Evolutionary conservation across 1,284 basidiomycete genomes (phyloP), one percentile per base, ranked within the genome.

Genomic region (Cystobasidium pallidum): DNA sequence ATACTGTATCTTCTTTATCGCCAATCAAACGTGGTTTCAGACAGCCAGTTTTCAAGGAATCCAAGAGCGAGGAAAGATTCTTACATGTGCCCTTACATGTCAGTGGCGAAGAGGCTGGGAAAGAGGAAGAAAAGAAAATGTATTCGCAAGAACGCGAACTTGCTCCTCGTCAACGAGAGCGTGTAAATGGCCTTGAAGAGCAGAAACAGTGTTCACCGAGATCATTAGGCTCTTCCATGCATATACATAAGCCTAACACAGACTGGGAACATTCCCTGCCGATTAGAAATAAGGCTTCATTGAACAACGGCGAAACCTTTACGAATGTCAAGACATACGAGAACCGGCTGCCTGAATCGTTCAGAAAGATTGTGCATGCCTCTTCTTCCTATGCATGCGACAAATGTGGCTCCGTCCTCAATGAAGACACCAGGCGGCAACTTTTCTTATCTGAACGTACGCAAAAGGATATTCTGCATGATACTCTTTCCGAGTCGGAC

Each of bases 31-130:
- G 58, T 2, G 8, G 26, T 7, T 47, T 43, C 24, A 39, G 58
- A 7, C 36, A 61, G 43, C 39, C 58, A 24, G 26, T 28, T 4
- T 43, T 43, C 45, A 19, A 28, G 45, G 39, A 30, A 6, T 11
- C 26, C 26, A 24, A 45, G 21, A 28, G 21, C 15, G 4, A 43
- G 26, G 36, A 61, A 26, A 28, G 30, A 61, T 39, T n/a, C 15
- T 21, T 36, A 11, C 34, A 32, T 32, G 54, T 47, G 45, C 58
- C 32, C 15, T 21, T 36, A 11, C 34, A 32, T 32, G 54, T 34
- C 26, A 57, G 54, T 32, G 54, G 36, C 21, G 58, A 43, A 15
- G 58, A 61, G 8, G n/a, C n/a, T 59, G 57, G 41, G 32, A 41
- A 36, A 3, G 58, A 41, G 17, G 36, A 30, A 8, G 55, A 41